Base-by-base conservation (phyloP, 2,329 filamentous ascomycete genomes). In the Trichoderma semiorbis region DNA sequence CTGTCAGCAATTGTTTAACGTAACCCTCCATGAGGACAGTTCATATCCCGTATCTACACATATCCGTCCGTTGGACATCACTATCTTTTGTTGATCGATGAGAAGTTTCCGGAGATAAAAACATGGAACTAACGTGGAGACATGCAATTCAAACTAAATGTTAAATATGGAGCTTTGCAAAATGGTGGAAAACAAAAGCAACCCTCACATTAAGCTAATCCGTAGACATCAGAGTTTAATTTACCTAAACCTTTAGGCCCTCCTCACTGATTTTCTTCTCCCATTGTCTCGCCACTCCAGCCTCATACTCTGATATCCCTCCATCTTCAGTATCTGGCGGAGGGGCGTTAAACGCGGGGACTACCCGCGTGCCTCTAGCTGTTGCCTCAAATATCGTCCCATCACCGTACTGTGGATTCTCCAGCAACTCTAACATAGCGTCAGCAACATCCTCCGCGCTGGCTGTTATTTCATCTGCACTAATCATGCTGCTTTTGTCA, bases 351-450 rank as follows among this genome's bases (percentile, higher is more conserved):
- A 63, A 63, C 34, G 60, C 60, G 60, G 60, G 60, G 1, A 63
- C 60, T 63, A 63, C 60, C 5, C 60, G 34, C 10, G 60, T 63
- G 21, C 60, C 60, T n/a, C 18, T 43, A 5, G 60, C 34, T 16
- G 60, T 63, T 63, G 60, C 34, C 60, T 63, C 60, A 28, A 63
- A 21, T 63, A 63, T 63, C 14, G 60, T 63, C 24, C 60, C 60
- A 28, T 63, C 60, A 8, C 60, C 60, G 24, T 47, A 63, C 28
- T 63, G 60, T 12, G 60, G 60, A 63, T 63, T 63, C 34, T 63
- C 60, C 16, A 63, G 21, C 16, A 63, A 21, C 24, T 63, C 60
- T 16, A 63, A 28, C 60, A 63, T 63, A 26, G 60, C 36, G 16
- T 43, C 16, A 43, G 36, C 36, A 43, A 43, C 7, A 43, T 43